Percentiles rank a stretch among this genome's conserved stretches.
These are phyloP conservation scores for Chernovozyma sophiae-reginae DNA, from an alignment of 1,139 yeast genomes.

Conservation along the genomic window DNA sequence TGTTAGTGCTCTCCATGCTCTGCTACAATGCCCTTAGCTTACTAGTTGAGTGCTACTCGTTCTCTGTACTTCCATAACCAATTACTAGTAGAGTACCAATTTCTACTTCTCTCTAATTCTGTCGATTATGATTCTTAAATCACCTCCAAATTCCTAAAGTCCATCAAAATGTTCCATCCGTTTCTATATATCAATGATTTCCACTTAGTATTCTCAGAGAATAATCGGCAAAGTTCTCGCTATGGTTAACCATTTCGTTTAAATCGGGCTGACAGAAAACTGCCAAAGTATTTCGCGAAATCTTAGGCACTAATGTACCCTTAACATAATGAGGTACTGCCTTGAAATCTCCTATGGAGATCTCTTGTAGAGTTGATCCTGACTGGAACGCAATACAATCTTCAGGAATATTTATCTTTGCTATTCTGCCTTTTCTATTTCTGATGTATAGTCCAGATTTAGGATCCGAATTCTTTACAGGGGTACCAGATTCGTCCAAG, in stretches of 20 bases:
- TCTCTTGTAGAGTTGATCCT: conserved; percentile 56
- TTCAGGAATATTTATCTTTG: conserved; percentile 51
- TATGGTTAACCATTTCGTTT: conserved; percentile 41
- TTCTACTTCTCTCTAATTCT: too few relatives aligned
- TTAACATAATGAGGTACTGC: conserved; percentile 62
- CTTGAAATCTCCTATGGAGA: conserved; percentile 46
- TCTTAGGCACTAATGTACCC: conserved; percentile 31
- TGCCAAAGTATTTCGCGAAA: conserved; percentile 57
- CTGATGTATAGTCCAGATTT: conserved; percentile 52
- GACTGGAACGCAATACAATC: conserved; percentile 63
- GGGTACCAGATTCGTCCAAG: conserved; percentile 37
- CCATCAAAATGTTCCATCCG: too few relatives aligned
- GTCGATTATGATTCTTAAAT: too few relatives aligned
- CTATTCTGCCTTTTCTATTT: conserved; percentile 41
- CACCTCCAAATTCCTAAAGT: too few relatives aligned
- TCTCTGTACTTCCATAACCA: too few relatives aligned
- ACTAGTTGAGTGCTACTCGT: too few relatives aligned
- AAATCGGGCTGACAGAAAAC: conserved; percentile 63
- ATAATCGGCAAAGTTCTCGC: conserved; percentile 48
- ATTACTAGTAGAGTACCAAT: too few relatives aligned
- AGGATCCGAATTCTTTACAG: conserved; percentile 27
- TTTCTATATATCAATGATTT: too few relatives aligned
- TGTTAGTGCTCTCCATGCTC: too few relatives aligned
- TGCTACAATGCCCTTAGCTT: too few relatives aligned
- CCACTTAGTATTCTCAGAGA: conserved; percentile 33